Evolutionary conservation across 75 land plant genomes (phyloP).

Genomic region (Pinus tabuliformis): DNA sequence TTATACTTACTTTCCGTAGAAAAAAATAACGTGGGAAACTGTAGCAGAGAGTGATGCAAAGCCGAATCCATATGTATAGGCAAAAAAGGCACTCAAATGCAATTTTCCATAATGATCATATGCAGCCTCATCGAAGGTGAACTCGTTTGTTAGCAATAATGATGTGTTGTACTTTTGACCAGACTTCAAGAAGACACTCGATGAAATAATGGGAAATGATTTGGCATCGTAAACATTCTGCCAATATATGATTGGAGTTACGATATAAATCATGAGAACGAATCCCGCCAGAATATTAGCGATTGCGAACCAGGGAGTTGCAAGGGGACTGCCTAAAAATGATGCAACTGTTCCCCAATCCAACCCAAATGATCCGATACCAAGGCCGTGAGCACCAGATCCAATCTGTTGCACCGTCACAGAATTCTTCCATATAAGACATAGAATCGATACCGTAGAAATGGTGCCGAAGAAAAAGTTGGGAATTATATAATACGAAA

Average conservation of each 20-base stretch:
- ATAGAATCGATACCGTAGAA: slow-evolving; percentile 28
- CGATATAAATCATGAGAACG: slow-evolving; percentile 43
- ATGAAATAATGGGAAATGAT: slow-evolving; percentile 20
- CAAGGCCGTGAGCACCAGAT: slow-evolving; percentile 26
- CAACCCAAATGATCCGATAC: slow-evolving; percentile 51
- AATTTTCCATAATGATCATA: slow-evolving; percentile 41
- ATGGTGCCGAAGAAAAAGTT: slow-evolving; percentile 51
- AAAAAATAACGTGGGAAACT: slow-evolving; percentile 59
- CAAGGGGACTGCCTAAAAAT: slow-evolving; percentile 63
- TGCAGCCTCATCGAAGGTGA: slow-evolving; percentile 21
- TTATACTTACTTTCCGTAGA: slow-evolving; percentile 39
- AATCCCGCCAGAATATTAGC: slow-evolving; percentile 57
- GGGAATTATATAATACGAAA: slow-evolving; percentile 64
- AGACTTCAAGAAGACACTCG: not conserved
- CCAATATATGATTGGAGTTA: slow-evolving; percentile 16
- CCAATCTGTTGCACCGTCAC: slow-evolving; percentile 35
- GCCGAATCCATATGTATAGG: slow-evolving; percentile 52
- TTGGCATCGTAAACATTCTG: slow-evolving; percentile 8
- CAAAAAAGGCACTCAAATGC: slow-evolving; percentile 54
- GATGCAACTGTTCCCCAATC: slow-evolving; percentile 64
- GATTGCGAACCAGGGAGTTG: slow-evolving; percentile 58
- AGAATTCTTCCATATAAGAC: slow-evolving; percentile 24
- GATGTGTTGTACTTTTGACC: slow-evolving; percentile 38
- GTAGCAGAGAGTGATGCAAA: slow-evolving; percentile 67
- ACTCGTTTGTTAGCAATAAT: slow-evolving; percentile 19